Base-by-base conservation (phyloP, 2,329 filamentous ascomycete genomes). In the Pseudogymnoascus verrucosus region DNA sequence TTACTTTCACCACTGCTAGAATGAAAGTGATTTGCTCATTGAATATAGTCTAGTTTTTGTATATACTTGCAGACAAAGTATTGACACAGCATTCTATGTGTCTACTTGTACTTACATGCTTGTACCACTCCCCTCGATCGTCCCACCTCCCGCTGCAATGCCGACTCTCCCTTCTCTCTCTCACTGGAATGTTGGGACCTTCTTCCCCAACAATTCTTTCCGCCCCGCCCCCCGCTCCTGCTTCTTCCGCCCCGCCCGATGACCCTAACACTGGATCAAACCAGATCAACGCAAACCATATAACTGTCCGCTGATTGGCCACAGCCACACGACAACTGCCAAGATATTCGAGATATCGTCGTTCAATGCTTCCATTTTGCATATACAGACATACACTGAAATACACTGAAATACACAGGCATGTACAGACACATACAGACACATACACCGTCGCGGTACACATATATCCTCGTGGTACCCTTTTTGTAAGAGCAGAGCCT, bases 141-240 rank as follows among this genome's bases (percentile, higher is more conserved):
- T 34, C 51, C 47, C 51, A 57, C 51, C 42, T 28, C 51, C 51
- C 26, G 51, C 51, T 57, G 28, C 28, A 57, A 19, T 57, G 51
- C 51, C 51, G 51, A 21, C 2, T 21, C 21, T 21, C 21, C 21
- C 21, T 21, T 4, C 19, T 16, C 19, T 23, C 44, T 28, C 23
- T 2, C 11, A 16, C 44, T 4, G 51, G 51, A 57, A 19, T 57
- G 51, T 57, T 57, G 51, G 51, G 51, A 57, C 51, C 16, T 26
- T 57, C 51, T 57, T 57, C 51, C 51, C 28, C 51, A 57, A 57
- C 51, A 57, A 57, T 57, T 57, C 47, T 34, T 14, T 34, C 51
- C 51, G 47, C 51, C 51, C 51, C 51, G 26, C 28, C 26, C 47
- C 26, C 26, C 8, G 47, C 47, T 57, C n/a, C 26, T 57, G 8